A percentile compares a stretch with the other conserved stretches of the same genome.
Conservation (phyloP, 1,284 basidiomycete genomes). For the Pholiota adiposa region DNA sequence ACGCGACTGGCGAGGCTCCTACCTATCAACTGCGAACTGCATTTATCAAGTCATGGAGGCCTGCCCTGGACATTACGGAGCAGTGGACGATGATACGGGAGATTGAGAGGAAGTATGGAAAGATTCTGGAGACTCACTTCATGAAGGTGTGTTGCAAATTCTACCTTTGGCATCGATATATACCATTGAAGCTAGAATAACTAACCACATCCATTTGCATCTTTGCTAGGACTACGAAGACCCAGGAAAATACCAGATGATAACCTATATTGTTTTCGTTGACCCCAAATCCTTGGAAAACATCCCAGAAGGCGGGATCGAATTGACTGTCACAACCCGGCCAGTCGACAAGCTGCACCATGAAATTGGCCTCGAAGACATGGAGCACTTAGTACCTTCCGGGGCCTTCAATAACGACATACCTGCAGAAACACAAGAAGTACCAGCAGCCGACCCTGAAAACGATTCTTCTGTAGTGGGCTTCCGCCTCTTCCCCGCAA, state of each 20-base stretch:
- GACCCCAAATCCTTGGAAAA: constrained; percentile 42
- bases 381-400: constrained; percentile 24
- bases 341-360: constrained; percentile 26
- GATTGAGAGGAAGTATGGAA: constrained; percentile 60
- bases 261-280: constrained; percentile 48
- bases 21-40: constrained; percentile 19
- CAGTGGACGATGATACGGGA: constrained; percentile 53
- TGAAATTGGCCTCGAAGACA: constrained; percentile 38
- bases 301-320: constrained; percentile 31
- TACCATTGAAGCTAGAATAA: background rate
- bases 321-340: constrained; percentile 30
- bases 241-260: constrained; percentile 41
- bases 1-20: background rate
- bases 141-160: constrained; percentile 42
- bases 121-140: constrained; percentile 50
- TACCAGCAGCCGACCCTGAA: constrained; percentile 14
- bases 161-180: constrained; percentile 9
- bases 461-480: constrained; percentile 21
- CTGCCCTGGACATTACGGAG: constrained; percentile 47
- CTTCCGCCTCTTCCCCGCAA: constrained; percentile 25
- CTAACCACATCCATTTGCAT: background rate
- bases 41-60: constrained; percentile 37
- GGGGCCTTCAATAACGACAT: background rate
- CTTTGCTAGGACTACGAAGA: constrained; percentile 50
- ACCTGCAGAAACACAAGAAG: background rate